A percentile compares a stretch with the other conserved stretches of the same genome.
These are phyloP conservation scores for Calophaca sinica DNA, from an alignment of 306 rosid genomes.

Conservation along the genomic window DNA sequence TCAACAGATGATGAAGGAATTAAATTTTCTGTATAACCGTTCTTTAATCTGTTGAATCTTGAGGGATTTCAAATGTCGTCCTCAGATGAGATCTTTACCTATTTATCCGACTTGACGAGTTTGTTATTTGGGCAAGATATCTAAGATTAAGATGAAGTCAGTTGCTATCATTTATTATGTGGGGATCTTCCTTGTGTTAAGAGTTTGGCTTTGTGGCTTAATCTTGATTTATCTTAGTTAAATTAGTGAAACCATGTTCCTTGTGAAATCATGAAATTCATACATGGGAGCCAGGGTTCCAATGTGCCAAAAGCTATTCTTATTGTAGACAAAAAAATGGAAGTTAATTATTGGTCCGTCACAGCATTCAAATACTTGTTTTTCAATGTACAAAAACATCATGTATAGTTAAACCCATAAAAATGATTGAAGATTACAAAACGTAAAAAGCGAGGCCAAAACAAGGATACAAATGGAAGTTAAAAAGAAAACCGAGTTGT, in stretches of 20 bases:
- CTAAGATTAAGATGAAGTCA: constrained; percentile 38
- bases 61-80: constrained; percentile 30
- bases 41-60: constrained; percentile 24
- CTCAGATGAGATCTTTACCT: not conserved
- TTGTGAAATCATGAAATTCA: constrained; percentile 31
- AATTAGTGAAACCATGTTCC: not conserved
- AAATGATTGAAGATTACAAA: too few relatives aligned
- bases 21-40: constrained; percentile 67
- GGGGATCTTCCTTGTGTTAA: constrained; percentile 4
- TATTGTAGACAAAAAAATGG: not conserved
- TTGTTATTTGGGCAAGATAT: constrained; percentile 7
- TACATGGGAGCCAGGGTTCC: constrained; percentile 10
- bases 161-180: not conserved
- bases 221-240: constrained; percentile 16
- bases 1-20: constrained; percentile 95
- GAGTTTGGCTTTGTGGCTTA: constrained; percentile 36
- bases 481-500: too few relatives aligned
- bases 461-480: too few relatives aligned
- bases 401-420: too few relatives aligned
- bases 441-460: too few relatives aligned
- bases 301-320: not conserved
- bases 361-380: too few relatives aligned
- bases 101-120: constrained; percentile 31
- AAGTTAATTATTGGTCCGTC: too few relatives aligned
- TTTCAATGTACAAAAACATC: too few relatives aligned